Evolutionary conservation across 2,329 filamentous ascomycete genomes (phyloP).

Genomic region (Didymella lethalis): DNA sequence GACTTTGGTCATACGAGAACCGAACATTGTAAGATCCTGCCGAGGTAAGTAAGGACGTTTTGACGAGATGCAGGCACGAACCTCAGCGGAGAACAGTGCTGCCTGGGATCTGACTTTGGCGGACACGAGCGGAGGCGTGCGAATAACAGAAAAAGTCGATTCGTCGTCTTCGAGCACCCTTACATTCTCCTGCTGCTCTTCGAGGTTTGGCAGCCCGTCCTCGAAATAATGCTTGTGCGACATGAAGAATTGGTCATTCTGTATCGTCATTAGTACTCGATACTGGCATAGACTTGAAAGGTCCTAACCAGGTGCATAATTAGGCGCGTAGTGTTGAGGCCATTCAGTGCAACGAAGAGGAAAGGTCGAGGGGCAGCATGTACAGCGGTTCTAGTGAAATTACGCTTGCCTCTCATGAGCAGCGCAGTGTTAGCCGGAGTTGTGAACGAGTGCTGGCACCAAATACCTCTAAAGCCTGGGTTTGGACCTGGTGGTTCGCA

Average conservation of each 20-base stretch:
- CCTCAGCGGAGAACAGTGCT: conserved; percentile 55
- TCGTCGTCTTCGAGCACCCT: conserved; percentile 37
- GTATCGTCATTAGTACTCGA: conserved; percentile 48
- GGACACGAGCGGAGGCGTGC: conserved; percentile 30
- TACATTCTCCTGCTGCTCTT: conserved; percentile 58
- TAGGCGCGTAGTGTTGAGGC: conserved; percentile 48
- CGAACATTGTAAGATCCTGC: conserved; percentile 65
- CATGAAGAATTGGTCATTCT: conserved; percentile 87
- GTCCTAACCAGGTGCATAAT: conserved; percentile 53
- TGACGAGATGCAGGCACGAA: conserved; percentile 38
- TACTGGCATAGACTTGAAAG: conserved; percentile 50
- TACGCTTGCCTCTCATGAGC: conserved; percentile 79
- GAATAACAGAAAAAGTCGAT: conserved; percentile 51
- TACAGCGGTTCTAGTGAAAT: conserved; percentile 77
- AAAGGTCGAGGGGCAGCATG: conserved; percentile 80
- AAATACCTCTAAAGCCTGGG: conserved; percentile 71
- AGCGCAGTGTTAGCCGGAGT: conserved; percentile 53
- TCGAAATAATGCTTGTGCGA: conserved; percentile 81
- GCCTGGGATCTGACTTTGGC: conserved; percentile 25
- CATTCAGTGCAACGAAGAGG: conserved; percentile 79
- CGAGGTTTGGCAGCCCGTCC: conserved; percentile 77
- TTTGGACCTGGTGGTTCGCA: conserved; percentile 78
- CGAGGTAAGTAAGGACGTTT: conserved; percentile 10
- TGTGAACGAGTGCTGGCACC: background rate
- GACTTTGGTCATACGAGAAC: conserved; percentile 65